phyloP scores from a whole-genome alignment of 2,329 filamentous ascomycete genomes.

The Botrytis fragariae region DNA sequence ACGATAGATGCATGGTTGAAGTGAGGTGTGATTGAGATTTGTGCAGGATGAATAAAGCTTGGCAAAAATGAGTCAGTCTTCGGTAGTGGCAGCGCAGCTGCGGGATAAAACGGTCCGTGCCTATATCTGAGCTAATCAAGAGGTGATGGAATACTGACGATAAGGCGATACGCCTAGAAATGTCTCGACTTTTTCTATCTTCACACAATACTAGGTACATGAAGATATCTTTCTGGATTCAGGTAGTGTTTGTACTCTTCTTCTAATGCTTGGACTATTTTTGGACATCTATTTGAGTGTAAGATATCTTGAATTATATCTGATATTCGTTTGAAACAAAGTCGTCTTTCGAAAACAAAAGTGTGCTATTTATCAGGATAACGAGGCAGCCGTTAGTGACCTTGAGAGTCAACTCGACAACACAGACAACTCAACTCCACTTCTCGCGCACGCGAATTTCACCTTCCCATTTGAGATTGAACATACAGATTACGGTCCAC shows the following conservation, averaged over 20 bases:
- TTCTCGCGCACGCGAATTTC: conserved; percentile 1
- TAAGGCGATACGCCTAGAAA: conserved; percentile 7
- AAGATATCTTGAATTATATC: neutral
- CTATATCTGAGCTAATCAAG: conserved; percentile 1
- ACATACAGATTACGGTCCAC: neutral
- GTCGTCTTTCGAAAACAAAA: neutral
- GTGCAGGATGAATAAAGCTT: neutral
- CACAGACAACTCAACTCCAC: neutral
- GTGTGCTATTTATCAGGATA: neutral
- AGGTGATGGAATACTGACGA: neutral
- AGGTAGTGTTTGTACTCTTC: neutral
- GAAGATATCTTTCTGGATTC: neutral
- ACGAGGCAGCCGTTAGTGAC: conserved; percentile 1
- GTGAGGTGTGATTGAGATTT: conserved; percentile 7
- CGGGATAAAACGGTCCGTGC: conserved; percentile 8
- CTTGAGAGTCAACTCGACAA: conserved; percentile 1
- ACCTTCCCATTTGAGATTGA: neutral
- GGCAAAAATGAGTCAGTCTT: neutral
- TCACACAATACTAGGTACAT: neutral
- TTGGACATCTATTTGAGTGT: neutral
- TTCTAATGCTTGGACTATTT: neutral
- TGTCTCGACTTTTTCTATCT: conserved; percentile 6
- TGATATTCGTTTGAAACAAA: neutral
- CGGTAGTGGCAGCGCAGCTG: conserved; percentile 9
- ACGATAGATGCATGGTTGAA: neutral